phyloP scores from a whole-genome alignment of 495 filamentous ascomycete genomes.

The Sphaerosporella brunnea region DNA sequence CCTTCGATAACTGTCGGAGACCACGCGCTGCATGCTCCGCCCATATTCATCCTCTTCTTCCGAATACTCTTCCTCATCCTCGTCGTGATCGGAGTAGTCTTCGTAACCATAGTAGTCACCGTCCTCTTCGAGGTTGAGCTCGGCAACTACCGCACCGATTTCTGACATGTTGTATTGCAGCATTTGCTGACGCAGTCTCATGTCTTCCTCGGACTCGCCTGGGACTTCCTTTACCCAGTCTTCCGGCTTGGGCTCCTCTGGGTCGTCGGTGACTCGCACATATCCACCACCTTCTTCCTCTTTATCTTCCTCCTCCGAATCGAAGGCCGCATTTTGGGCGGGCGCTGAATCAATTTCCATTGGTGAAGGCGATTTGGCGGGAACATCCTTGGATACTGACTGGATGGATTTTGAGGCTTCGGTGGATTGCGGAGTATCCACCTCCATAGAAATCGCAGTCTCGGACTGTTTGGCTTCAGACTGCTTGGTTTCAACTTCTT shows the following conservation, averaged over 20 bases:
- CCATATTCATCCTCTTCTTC: constrained; percentile 45
- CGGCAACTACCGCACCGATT: constrained; percentile 80
- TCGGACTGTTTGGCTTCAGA: neutral
- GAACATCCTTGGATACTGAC: too few species aligned
- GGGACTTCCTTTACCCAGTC: constrained; percentile 23
- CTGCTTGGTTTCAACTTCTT: neutral
- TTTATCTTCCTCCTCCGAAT: neutral
- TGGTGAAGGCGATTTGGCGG: too few species aligned
- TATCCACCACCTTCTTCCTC: constrained; percentile 19
- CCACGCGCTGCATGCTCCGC: constrained; percentile 39
- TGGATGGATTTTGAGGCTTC: too few species aligned
- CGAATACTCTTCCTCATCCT: constrained; percentile 40
- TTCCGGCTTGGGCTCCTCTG: constrained; percentile 5
- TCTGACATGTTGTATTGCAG: constrained; percentile 70
- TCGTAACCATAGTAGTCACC: constrained; percentile 38
- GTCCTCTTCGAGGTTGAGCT: constrained; percentile 66
- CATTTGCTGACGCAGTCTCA: constrained; percentile 72
- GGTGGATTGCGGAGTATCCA: neutral
- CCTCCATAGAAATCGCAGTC: neutral
- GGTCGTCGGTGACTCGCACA: constrained; percentile 17
- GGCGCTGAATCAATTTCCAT: too few species aligned
- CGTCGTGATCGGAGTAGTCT: constrained; percentile 39
- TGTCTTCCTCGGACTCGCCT: constrained; percentile 63
- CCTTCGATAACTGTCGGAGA: constrained; percentile 53
- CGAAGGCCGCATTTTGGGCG: too few species aligned